phyloP scores from a whole-genome alignment of 805 yeast species.

The Pachysolen tannophilus region DNA sequence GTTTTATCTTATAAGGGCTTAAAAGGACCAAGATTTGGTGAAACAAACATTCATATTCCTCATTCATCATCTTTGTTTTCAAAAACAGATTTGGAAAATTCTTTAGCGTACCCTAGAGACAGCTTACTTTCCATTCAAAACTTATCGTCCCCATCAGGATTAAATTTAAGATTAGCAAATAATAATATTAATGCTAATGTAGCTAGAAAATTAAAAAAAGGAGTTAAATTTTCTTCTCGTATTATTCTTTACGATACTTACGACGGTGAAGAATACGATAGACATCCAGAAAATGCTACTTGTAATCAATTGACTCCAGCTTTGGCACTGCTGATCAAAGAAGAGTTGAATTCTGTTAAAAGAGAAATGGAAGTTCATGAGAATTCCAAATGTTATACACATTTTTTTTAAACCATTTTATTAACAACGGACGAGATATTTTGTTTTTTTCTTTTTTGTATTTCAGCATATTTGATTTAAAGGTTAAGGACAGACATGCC shows the following conservation, averaged over 20 bases:
- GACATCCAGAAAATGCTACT: conserved; percentile 88
- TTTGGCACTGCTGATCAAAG: conserved; percentile 78
- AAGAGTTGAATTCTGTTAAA: conserved; percentile 76
- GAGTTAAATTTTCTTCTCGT: conserved; percentile 67
- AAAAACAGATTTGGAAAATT: background rate
- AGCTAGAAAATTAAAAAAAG: conserved; percentile 1
- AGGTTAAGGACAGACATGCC: no score
- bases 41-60: conserved; percentile 24
- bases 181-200: background rate
- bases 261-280: conserved; percentile 76
- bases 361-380: conserved; percentile 79
- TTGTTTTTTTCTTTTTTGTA: no score
- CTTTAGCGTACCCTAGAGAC: no score
- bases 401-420: conserved; percentile 54
- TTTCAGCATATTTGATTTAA: no score
- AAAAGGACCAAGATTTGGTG: conserved; percentile 47
- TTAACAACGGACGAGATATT: no score
- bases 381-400: conserved; percentile 73
- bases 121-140: no score
- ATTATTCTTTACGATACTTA: conserved; percentile 83
- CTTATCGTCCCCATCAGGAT: background rate
- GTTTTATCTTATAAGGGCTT: conserved; percentile 57
- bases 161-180: conserved; percentile 13
- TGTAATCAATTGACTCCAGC: conserved; percentile 86
- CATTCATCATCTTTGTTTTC: conserved; percentile 11